phyloP scores from a whole-genome alignment of 148 eudicot genomes.

The Cornus controversa region DNA sequence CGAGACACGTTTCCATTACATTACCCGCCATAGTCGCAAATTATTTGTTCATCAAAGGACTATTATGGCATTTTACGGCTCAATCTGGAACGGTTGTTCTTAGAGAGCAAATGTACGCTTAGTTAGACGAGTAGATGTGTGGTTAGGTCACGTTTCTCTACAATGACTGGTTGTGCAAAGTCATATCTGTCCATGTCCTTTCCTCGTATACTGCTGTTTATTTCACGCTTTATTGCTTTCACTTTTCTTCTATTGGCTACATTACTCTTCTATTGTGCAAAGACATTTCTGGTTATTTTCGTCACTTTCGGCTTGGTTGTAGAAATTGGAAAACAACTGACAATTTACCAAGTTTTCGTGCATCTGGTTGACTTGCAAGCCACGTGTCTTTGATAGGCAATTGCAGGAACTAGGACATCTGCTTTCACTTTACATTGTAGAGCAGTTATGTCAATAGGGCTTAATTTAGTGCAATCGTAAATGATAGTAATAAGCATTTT shows the following conservation, averaged over 20 bases:
- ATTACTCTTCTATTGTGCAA: neutral
- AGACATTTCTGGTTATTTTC: too few species aligned
- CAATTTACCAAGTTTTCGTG: too few species aligned
- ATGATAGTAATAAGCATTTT: too few species aligned
- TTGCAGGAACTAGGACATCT: too few species aligned
- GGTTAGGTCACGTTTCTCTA: neutral
- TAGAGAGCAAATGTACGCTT: neutral
- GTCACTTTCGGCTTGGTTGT: too few species aligned
- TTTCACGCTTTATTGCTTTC: neutral
- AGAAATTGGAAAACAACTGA: too few species aligned
- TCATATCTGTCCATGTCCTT: neutral
- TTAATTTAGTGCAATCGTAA: too few species aligned
- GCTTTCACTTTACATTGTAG: too few species aligned
- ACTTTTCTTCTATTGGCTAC: neutral
- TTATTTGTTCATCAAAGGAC: neutral
- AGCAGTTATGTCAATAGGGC: too few species aligned
- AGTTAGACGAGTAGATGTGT: neutral
- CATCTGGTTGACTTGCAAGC: too few species aligned
- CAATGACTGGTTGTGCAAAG: neutral
- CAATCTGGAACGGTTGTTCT: neutral
- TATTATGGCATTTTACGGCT: neutral
- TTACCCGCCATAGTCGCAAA: conserved; percentile 2
- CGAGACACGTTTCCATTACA: neutral
- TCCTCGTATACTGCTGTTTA: neutral
- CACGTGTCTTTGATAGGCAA: too few species aligned